Percentiles rank a stretch among this genome's conserved stretches.
Evolutionary conservation across 495 filamentous ascomycete species (phyloP).

Genomic region (Penicillium mononematosum): DNA sequence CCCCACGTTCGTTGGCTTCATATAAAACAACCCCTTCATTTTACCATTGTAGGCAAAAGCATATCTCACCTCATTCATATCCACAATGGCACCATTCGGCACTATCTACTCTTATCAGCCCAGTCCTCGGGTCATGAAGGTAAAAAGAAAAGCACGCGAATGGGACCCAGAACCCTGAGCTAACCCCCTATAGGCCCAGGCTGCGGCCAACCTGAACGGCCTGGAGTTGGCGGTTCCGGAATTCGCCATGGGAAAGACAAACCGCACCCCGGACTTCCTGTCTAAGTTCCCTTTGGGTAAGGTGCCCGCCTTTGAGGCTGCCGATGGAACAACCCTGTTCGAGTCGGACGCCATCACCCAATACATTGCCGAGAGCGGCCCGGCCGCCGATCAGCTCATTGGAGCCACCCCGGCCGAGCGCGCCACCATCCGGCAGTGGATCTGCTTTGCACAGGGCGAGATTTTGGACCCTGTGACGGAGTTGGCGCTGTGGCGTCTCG

Average conservation of each 20-base stretch:
- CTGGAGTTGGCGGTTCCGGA: conserved; percentile 43
- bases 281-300: conserved; percentile 63
- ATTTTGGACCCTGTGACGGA: conserved; percentile 31
- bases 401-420: conserved; percentile 47
- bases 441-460: conserved; percentile 48
- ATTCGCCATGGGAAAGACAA: conserved; percentile 48
- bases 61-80: background rate
- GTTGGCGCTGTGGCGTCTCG: conserved; percentile 36
- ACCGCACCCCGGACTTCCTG: conserved; percentile 50
- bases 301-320: conserved; percentile 55
- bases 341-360: conserved; percentile 57
- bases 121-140: conserved; percentile 52
- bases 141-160: conserved; percentile 23
- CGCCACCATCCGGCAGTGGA: conserved; percentile 53
- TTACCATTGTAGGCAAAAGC: background rate
- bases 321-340: conserved; percentile 49
- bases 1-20: conserved; percentile 3
- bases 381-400: conserved; percentile 49
- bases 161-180: background rate
- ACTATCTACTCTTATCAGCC: conserved; percentile 47
- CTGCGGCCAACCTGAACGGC: conserved; percentile 53
- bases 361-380: conserved; percentile 54
- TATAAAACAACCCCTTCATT: background rate
- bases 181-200: conserved; percentile 40
- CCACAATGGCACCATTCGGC: conserved; percentile 54